A percentile compares a stretch with the other conserved stretches of the same genome.
These are phyloP conservation scores for Venustampulla echinocandica DNA, from an alignment of 495 filamentous ascomycete genomes.

Conservation along the genomic window DNA sequence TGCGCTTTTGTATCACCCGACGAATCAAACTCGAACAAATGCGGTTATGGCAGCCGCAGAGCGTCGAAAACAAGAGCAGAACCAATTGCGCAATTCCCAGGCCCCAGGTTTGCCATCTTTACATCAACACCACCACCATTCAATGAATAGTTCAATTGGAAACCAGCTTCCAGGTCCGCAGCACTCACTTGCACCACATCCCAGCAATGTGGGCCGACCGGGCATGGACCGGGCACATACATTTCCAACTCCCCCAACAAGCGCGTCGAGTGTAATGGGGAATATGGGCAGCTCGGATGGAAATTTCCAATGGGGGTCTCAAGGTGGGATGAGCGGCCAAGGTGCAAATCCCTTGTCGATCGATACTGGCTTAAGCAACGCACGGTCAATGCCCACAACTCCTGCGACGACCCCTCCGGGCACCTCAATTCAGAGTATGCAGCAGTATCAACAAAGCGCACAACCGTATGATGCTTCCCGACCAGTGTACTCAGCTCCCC, in stretches of 20 bases:
- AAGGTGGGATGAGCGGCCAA: conserved; percentile 51
- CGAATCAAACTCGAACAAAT: conserved; percentile 65
- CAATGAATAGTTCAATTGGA: conserved; percentile 60
- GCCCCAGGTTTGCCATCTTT: conserved; percentile 62
- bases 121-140: conserved; percentile 64
- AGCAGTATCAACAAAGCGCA: conserved; percentile 56
- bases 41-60: not conserved
- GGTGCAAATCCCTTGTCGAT: conserved; percentile 70
- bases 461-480: conserved; percentile 72
- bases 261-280: conserved; percentile 80
- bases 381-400: conserved; percentile 86
- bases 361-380: conserved; percentile 71
- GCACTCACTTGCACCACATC: conserved; percentile 66
- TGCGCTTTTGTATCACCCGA: conserved; percentile 85
- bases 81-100: conserved; percentile 10
- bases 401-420: conserved; percentile 91
- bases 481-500: conserved; percentile 71
- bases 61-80: conserved; percentile 33
- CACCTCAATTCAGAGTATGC: conserved; percentile 64
- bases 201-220: conserved; percentile 54
- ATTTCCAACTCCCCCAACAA: conserved; percentile 90
- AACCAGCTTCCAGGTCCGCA: conserved; percentile 50
- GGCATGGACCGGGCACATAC: conserved; percentile 74
- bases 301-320: conserved; percentile 64
- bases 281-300: conserved; percentile 59